Conservation (phyloP, 345 rosid species). For the Citrus inodora region DNA sequence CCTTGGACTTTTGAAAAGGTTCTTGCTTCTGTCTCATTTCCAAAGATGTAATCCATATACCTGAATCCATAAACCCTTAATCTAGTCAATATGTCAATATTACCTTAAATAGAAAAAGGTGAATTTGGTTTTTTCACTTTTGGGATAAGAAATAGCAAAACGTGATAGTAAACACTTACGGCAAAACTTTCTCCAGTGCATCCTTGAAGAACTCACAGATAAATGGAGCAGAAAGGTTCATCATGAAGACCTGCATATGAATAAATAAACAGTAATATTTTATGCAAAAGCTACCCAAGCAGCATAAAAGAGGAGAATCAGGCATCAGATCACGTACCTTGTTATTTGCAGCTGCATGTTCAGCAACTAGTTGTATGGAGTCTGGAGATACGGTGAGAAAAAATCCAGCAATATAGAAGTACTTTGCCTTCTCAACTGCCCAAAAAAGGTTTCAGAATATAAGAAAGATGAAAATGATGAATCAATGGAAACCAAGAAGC, state of each 20-base stretch:
- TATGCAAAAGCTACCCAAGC: background rate
- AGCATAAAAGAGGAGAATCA: background rate
- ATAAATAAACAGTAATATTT: background rate
- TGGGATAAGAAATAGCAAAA: background rate
- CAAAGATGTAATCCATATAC: constrained; percentile 86
- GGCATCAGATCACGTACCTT: constrained; percentile 44
- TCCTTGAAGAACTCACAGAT: constrained; percentile 99
- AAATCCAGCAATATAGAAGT: constrained; percentile 89
- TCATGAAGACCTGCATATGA: constrained; percentile 58
- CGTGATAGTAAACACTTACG: constrained; percentile 44
- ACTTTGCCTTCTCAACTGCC: constrained; percentile 93
- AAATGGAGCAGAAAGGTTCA: constrained; percentile 98
- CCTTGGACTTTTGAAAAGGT: constrained; percentile 91
- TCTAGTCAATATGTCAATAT: background rate
- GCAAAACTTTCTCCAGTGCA: constrained; percentile 61
- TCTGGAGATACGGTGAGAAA: constrained; percentile 95
- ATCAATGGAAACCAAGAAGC: background rate
- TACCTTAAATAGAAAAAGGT: background rate
- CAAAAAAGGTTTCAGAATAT: background rate
- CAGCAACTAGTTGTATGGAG: constrained; percentile 81
- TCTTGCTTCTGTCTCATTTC: constrained; percentile 92
- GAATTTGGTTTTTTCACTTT: background rate
- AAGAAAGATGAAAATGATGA: background rate
- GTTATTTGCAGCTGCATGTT: constrained; percentile 90
- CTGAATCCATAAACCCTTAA: constrained; percentile 29